A percentile compares a stretch with the other conserved stretches of the same genome.
Evolutionary conservation across 2,329 filamentous ascomycete genomes (phyloP).

Genomic region (Monilinia fructigena): DNA sequence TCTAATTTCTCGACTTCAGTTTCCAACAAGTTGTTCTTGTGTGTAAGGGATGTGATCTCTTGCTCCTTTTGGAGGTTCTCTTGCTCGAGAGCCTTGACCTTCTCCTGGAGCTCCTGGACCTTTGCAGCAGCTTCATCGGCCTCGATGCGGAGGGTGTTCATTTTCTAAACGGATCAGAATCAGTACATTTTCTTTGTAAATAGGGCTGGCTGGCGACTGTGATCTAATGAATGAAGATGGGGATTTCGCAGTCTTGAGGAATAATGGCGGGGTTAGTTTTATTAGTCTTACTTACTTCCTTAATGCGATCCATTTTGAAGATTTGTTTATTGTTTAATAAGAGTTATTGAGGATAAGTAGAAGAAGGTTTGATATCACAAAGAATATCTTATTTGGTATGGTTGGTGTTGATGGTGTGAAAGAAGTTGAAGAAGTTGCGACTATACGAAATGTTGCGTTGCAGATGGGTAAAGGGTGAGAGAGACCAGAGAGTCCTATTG

Average conservation of each 20-base stretch:
- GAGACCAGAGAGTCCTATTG: slow-evolving; percentile 19
- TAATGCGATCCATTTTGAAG: slow-evolving; percentile 78
- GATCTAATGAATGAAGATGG: slow-evolving; percentile 11
- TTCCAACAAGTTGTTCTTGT: slow-evolving; percentile 94
- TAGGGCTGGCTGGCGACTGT: background rate
- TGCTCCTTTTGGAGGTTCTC: slow-evolving; percentile 97
- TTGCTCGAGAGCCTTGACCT: slow-evolving; percentile 88
- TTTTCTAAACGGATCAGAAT: slow-evolving; percentile 61
- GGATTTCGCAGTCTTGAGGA: slow-evolving; percentile 10
- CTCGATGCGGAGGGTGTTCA: slow-evolving; percentile 91
- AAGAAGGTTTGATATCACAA: background rate
- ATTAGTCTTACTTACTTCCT: slow-evolving; percentile 65
- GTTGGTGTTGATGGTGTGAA: slow-evolving; percentile 21
- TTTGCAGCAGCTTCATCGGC: slow-evolving; percentile 79
- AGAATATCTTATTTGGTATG: slow-evolving; percentile 12
- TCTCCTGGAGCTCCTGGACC: slow-evolving; percentile 81
- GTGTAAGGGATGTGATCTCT: slow-evolving; percentile 92
- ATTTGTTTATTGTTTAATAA: slow-evolving; percentile 21
- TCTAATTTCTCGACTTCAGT: slow-evolving; percentile 91
- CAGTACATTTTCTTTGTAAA: slow-evolving; percentile 20
- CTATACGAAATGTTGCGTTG: slow-evolving; percentile 12
- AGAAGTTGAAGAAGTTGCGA: slow-evolving; percentile 17
- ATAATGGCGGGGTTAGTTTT: slow-evolving; percentile 38
- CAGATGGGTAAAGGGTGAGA: slow-evolving; percentile 20
- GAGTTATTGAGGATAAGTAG: background rate